Base-by-base conservation (phyloP, 352 stramenopile genomes). In the Sclerospora graminicola region DNA sequence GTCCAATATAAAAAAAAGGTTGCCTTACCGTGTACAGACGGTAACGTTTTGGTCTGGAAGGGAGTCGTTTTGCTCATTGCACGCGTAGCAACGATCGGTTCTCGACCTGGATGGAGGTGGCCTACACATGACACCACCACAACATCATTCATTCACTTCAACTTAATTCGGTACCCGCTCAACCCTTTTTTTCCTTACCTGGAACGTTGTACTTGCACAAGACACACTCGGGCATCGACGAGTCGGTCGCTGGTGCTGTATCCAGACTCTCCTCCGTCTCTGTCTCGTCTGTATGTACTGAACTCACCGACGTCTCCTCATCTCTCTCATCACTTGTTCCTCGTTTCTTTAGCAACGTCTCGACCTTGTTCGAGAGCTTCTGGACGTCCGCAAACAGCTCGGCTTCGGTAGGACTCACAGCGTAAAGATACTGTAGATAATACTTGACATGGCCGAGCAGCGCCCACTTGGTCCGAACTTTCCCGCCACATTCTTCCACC, bases 191-290 rank as follows among this genome's bases (percentile, higher is more conserved):
- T 28, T 7, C 28, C 45, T 36, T 57, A 78, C 77, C 78, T 41
- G 75, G 47, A 7, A 90, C 79, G 18, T 85, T 83, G 57, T 69
- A 90, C 44, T 88, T 84, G 62, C 79, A 90, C 30, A 90, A 32
- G 3, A 90, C 67, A 36, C 79, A 90, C 1, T 66, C 48, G 20
- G 44, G 40, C 16, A 51, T 28, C 10, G 52, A 10, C n/a, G 51
- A 45, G 42, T 24, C 8, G 31, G 41, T 32, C 18, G 60, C 49
- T 29, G 33, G 29, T 58, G 41, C 33, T 24, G 18, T 31, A 19
- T 51, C 33, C 8, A 40, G 26, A 7, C 11, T 28, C 8, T 58
- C 51, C 24, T 70, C 51, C 0, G 54, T 38, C 27, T 61, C 54
- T 26, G 44, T 63, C 1, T 42, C 47, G 30, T 63, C 52, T 4